Conservation (phyloP, 129 eudicot genomes). For the Cynara cardunculus region DNA sequence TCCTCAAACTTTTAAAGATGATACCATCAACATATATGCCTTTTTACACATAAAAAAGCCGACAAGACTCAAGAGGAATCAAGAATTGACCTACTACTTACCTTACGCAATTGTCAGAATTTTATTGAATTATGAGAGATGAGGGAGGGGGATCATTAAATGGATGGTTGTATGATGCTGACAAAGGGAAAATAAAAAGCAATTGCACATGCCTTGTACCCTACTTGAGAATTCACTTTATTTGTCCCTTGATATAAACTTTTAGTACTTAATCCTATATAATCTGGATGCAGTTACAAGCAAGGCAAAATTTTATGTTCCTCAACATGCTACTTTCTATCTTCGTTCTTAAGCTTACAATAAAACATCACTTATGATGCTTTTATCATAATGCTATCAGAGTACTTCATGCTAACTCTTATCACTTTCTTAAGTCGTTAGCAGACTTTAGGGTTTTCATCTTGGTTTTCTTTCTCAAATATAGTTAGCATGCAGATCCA, state of each 20-base stretch:
- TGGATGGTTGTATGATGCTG: background rate
- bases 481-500: background rate
- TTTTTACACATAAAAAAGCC: background rate
- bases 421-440: background rate
- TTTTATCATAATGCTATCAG: background rate
- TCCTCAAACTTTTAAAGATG: background rate
- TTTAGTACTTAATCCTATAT: background rate
- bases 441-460: background rate
- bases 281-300: background rate
- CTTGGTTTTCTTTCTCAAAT: background rate
- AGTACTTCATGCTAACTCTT: background rate
- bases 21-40: background rate
- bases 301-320: background rate
- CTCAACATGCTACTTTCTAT: background rate
- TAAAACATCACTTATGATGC: background rate
- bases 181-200: background rate
- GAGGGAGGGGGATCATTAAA: background rate
- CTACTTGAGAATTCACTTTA: background rate
- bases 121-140: background rate
- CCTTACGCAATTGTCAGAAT: background rate
- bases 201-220: background rate
- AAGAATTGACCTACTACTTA: background rate
- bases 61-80: background rate
- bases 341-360: background rate
- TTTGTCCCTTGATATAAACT: background rate